These are phyloP conservation scores for Ophiosphaerella narmari DNA, from an alignment of 2,329 filamentous ascomycete genomes.

Conservation along the genomic window DNA sequence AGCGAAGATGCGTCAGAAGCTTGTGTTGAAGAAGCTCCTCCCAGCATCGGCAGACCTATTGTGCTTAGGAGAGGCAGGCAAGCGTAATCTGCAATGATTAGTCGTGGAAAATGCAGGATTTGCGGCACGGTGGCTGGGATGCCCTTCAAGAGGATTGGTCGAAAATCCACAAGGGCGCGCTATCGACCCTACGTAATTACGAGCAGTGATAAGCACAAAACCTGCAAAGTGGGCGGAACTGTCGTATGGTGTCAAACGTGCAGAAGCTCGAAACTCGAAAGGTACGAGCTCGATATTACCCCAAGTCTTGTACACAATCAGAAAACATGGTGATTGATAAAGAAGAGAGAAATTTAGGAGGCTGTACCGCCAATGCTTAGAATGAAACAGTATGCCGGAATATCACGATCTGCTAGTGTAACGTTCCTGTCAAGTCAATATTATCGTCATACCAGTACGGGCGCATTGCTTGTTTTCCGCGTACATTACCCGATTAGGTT, in stretches of 20 bases:
- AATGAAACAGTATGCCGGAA: not conserved
- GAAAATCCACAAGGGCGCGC: too few species aligned
- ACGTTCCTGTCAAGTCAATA: slow-evolving; percentile 18
- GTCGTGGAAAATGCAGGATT: not conserved
- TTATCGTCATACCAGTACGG: slow-evolving; percentile 4
- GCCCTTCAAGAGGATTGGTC: not conserved
- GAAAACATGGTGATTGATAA: too few species aligned
- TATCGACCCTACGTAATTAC: too few species aligned
- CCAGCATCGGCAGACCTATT: not conserved
- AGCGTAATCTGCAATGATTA: not conserved
- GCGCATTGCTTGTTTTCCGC: slow-evolving; percentile 21
- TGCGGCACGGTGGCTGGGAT: not conserved
- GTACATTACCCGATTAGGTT: slow-evolving; percentile 18
- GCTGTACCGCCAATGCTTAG: slow-evolving; percentile 6
- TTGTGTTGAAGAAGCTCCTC: slow-evolving; percentile 16
- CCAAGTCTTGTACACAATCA: too few species aligned
- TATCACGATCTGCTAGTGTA: slow-evolving; percentile 8
- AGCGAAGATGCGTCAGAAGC: slow-evolving; percentile 10
- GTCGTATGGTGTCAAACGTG: not conserved
- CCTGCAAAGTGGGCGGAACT: too few species aligned
- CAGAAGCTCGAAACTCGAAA: too few species aligned
- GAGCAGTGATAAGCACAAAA: too few species aligned
- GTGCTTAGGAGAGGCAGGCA: not conserved
- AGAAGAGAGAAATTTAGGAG: not conserved
- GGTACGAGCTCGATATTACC: too few species aligned